Evolutionary conservation across 768 basidiomycete species (phyloP).

Genomic region (Nevesoporus exiguus): DNA sequence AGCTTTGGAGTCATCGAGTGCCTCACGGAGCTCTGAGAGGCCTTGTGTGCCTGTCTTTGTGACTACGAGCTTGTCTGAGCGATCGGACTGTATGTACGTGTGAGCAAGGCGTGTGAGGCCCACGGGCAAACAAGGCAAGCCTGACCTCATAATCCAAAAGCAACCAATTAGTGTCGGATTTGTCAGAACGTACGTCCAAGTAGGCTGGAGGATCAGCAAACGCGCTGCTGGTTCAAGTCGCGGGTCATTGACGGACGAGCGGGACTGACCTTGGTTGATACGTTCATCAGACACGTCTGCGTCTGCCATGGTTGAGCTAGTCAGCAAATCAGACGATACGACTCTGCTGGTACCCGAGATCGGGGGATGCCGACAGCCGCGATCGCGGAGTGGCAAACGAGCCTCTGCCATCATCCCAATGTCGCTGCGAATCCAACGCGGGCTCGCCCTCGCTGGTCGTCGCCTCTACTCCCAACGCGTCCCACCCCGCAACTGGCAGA

Average conservation of each 20-base stretch:
- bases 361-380: conserved; percentile 23
- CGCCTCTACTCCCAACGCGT: conserved; percentile 27
- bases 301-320: conserved; percentile 61
- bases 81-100: conserved; percentile 48
- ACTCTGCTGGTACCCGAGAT: background rate
- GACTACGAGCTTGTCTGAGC: conserved; percentile 76
- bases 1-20: conserved; percentile 69
- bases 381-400: conserved; percentile 20
- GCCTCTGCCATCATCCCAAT: background rate
- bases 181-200: conserved; percentile 80
- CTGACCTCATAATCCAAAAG: conserved; percentile 83
- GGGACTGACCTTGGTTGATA: conserved; percentile 64
- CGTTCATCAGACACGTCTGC: conserved; percentile 71
- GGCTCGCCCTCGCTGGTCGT: conserved; percentile 10
- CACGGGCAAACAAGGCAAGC: background rate
- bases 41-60: conserved; percentile 79
- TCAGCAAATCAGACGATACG: background rate
- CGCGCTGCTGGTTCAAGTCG: conserved; percentile 16
- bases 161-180: conserved; percentile 86
- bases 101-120: conserved; percentile 19
- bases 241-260: conserved; percentile 1
- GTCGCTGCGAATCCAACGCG: conserved; percentile 15
- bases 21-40: conserved; percentile 69
- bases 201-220: conserved; percentile 54
- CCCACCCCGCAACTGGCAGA: conserved; percentile 29